Conservation (phyloP, 805 yeast genomes). For the Candida alai region DNA sequence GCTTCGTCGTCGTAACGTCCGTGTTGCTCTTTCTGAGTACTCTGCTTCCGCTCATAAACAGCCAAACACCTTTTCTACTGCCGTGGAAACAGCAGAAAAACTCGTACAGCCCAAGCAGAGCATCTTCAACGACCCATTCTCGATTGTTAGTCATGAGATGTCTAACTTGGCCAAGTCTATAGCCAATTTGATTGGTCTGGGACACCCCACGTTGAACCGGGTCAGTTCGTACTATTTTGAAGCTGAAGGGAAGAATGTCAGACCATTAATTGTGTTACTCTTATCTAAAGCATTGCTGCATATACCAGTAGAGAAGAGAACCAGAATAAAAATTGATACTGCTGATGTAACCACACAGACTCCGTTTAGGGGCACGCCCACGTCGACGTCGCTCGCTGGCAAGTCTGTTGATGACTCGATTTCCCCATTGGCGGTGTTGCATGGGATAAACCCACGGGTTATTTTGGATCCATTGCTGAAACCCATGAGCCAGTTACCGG, state of each 20-base stretch:
- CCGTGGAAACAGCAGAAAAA: conserved; percentile 69
- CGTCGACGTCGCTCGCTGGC: conserved; percentile 53
- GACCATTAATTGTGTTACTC: conserved; percentile 85
- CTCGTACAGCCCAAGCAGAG: conserved; percentile 59
- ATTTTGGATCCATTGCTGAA: conserved; percentile 78
- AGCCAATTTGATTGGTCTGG: conserved; percentile 82
- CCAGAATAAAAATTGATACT: conserved; percentile 57
- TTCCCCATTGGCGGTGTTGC: conserved; percentile 77
- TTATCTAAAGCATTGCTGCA: conserved; percentile 75
- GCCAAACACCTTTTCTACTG: conserved; percentile 39
- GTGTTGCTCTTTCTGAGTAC: too few relatives aligned
- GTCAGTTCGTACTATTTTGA: conserved; percentile 95
- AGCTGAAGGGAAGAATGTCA: conserved; percentile 91
- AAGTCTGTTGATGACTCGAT: conserved; percentile 59
- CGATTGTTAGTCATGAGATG: conserved; percentile 92
- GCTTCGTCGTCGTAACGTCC: too few relatives aligned
- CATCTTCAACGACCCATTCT: conserved; percentile 74
- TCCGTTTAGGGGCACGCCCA: conserved; percentile 56
- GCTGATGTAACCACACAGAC: conserved; percentile 66
- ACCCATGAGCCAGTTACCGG: conserved; percentile 71
- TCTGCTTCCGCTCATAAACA: too few relatives aligned
- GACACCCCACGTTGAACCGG: conserved; percentile 88
- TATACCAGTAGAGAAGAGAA: conserved; percentile 68
- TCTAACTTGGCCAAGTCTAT: conserved; percentile 81
- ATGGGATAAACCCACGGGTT: conserved; percentile 85